These are phyloP conservation scores for Linum tenue DNA, from an alignment of 345 rosid species.

Conservation along the genomic window DNA sequence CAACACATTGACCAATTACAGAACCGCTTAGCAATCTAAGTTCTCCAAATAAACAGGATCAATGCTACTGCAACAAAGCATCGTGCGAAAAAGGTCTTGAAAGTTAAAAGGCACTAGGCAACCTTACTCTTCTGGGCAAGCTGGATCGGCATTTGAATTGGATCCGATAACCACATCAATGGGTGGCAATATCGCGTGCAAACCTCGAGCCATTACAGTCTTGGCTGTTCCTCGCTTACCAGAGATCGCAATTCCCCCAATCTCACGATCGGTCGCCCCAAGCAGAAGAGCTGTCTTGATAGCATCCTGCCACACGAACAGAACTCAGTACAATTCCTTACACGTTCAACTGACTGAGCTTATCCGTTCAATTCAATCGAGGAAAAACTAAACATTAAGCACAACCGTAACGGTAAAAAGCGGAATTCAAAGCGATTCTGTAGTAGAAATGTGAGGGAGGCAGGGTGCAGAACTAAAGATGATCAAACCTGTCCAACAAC, in stretches of 20 bases:
- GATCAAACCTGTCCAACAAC: constrained; percentile 77
- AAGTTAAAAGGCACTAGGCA: neutral
- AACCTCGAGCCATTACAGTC: constrained; percentile 91
- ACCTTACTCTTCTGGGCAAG: constrained; percentile 71
- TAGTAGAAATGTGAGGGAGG: too few relatives aligned
- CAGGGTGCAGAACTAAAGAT: neutral
- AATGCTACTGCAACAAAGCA: neutral
- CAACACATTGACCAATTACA: neutral
- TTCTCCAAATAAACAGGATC: neutral
- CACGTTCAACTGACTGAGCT: too few relatives aligned
- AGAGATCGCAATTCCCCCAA: constrained; percentile 87
- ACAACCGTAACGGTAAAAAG: too few relatives aligned
- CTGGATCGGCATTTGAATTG: constrained; percentile 73
- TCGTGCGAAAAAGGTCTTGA: neutral
- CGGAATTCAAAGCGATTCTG: too few relatives aligned
- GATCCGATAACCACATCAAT: constrained; percentile 87
- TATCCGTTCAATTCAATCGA: too few relatives aligned
- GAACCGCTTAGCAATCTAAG: too few relatives aligned
- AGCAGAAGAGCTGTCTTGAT: constrained; percentile 89
- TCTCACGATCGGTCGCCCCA: constrained; percentile 87
- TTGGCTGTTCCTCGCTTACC: constrained; percentile 93
- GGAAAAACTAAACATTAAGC: too few relatives aligned
- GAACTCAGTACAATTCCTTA: neutral
- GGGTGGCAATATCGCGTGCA: constrained; percentile 83
- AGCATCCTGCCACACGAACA: constrained; percentile 50